Evolutionary conservation across 1,139 yeast species (phyloP).

Genomic region (Diutina ranongensis): DNA sequence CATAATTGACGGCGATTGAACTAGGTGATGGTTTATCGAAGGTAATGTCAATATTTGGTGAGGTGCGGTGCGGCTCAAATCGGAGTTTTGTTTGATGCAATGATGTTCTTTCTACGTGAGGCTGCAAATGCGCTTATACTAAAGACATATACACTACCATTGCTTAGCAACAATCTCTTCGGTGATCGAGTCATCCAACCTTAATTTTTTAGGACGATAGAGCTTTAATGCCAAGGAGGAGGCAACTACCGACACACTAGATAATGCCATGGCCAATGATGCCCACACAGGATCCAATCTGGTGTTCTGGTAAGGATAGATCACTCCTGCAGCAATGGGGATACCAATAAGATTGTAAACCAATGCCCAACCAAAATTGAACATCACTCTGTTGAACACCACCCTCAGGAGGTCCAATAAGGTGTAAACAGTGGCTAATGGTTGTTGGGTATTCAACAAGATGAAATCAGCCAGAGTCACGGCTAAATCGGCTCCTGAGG

Average conservation of each 20-base stretch:
- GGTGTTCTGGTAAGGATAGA: constrained; percentile 41
- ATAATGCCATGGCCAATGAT: constrained; percentile 56
- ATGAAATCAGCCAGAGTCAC: constrained; percentile 49
- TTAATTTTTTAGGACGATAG: constrained; percentile 24
- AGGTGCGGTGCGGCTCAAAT: background rate
- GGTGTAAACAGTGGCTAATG: constrained; percentile 37
- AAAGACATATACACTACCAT: background rate
- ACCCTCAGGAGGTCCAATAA: constrained; percentile 32
- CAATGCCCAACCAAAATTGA: constrained; percentile 47
- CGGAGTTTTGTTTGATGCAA: background rate
- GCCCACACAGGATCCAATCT: constrained; percentile 55
- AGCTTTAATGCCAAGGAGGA: constrained; percentile 43
- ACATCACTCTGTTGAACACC: constrained; percentile 41
- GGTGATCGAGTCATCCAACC: background rate
- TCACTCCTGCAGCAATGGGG: constrained; percentile 56
- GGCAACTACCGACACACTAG: constrained; percentile 44
- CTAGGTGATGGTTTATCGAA: background rate
- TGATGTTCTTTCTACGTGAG: too few relatives aligned
- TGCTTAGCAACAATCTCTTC: background rate
- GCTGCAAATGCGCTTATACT: background rate
- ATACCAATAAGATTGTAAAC: constrained; percentile 42
- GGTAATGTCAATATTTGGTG: background rate
- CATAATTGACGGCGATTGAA: background rate
- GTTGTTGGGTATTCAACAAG: constrained; percentile 32
- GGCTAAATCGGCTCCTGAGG: constrained; percentile 50